Evolutionary conservation across 192 early-diverging fungal species (phyloP), one percentile per base, ranked within the genome.

Genomic region (Radiomyces spectabilis): DNA sequence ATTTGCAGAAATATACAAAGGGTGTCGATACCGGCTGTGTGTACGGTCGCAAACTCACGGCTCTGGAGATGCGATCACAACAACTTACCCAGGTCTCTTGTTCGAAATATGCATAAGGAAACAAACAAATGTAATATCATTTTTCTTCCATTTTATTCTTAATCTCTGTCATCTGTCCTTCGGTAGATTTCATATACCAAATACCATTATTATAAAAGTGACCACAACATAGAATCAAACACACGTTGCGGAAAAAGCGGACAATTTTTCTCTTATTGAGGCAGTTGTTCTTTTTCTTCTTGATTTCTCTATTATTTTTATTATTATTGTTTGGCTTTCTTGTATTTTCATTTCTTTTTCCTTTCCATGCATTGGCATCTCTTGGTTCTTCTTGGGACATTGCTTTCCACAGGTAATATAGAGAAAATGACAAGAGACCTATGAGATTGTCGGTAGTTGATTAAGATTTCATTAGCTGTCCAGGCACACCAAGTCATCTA

Each of bases 1-100:
- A 81, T 41, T 43, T 87, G 13, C 68, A 72, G 53, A 30, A 45
- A 0, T 70, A 72, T 41, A 74, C 81, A 2, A 74, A 79, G 60
- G 87, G 87, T 9, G 43, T 87, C 6, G 87, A 89, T 55, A 74
- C 78, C 5, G 82, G 82, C 7, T 89, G 87, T 51, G 84, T 85
- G 5, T 75, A 85, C 53, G 85, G 85, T 12, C 63, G 77, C 4
- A 37, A 75, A 35, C 53, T 89, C 49, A 84, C 84, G 1, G 85
- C 83, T 2, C 66, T 80, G 22, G 69, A 63, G 5, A 45, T 70
- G 8, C 41, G 37, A 22, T 51, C 57, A n/a, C 45, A 35, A 8
- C 12, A 32, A 25, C 18, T 55, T 13, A 66, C 53, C 1, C 51
- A 59, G 44, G 41, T 66, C 15, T 43, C 26, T 10, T 66, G 64